phyloP scores from a whole-genome alignment of 345 rosid genomes.

The Rhizophora mangle region DNA sequence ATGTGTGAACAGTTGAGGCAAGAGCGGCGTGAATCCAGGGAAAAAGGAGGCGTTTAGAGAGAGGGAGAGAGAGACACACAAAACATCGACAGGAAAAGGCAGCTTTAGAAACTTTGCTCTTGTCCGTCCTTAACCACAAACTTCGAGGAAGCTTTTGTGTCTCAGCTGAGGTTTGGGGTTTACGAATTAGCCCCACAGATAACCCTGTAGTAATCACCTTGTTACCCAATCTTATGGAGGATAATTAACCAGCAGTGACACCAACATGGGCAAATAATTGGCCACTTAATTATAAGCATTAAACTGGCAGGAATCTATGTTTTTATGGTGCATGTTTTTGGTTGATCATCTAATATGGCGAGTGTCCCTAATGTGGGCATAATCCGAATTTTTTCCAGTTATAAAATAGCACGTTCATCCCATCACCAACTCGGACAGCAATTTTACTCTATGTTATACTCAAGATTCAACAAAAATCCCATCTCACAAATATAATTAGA shows the following conservation, averaged over 20 bases:
- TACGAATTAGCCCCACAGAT: neutral
- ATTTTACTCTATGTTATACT: neutral
- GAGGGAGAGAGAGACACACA: slow-evolving; percentile 6
- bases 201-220: neutral
- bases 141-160: neutral
- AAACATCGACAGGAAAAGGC: slow-evolving; percentile 28
- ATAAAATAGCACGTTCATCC: slow-evolving; percentile 2
- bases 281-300: no score
- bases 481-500: neutral
- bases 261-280: no score
- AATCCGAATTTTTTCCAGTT: no score
- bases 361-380: no score
- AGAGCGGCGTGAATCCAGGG: slow-evolving; percentile 66
- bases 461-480: slow-evolving; percentile 6
- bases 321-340: no score
- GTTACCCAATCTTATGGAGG: neutral
- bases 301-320: no score
- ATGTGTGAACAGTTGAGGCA: slow-evolving; percentile 24
- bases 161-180: neutral
- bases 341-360: no score
- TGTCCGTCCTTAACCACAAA: slow-evolving; percentile 43
- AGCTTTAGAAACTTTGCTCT: slow-evolving; percentile 42
- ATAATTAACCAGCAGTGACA: neutral
- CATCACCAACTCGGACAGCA: slow-evolving; percentile 1
- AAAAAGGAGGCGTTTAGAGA: slow-evolving; percentile 4